These are phyloP conservation scores for Ophidiomyces ophidiicola DNA, from an alignment of 2,329 filamentous ascomycete species.

Conservation along the genomic window DNA sequence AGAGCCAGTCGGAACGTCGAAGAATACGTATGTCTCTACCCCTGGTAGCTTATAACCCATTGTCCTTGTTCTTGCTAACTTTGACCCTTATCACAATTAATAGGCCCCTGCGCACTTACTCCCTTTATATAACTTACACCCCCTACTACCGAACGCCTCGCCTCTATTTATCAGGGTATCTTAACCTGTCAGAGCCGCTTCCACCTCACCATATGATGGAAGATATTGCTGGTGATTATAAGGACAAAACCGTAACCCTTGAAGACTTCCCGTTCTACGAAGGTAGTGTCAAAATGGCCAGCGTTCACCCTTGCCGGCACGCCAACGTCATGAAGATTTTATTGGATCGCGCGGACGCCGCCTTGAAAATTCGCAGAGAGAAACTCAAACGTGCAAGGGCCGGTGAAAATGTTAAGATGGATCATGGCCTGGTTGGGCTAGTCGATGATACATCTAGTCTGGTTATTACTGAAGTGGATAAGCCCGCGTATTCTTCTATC, in stretches of 20 bases:
- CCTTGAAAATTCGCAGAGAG: conserved; percentile 74
- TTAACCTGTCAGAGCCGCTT: conserved; percentile 64
- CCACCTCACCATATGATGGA: conserved; percentile 85
- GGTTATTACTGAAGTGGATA: conserved; percentile 44
- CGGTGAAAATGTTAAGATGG: conserved; percentile 31
- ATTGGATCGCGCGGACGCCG: conserved; percentile 86
- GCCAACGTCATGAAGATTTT: conserved; percentile 96
- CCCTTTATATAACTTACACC: conserved; percentile 95
- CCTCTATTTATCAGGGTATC: conserved; percentile 86
- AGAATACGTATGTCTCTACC: conserved; percentile 44
- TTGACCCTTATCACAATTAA: conserved; percentile 12
- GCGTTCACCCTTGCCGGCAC: conserved; percentile 93
- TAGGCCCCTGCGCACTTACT: conserved; percentile 84
- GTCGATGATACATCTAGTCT: conserved; percentile 63
- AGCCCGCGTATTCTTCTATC: conserved; percentile 19
- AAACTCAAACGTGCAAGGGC: conserved; percentile 57
- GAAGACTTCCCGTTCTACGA: conserved; percentile 96
- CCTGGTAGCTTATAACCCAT: conserved; percentile 6
- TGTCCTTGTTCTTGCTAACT: conserved; percentile 4
- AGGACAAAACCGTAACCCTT: conserved; percentile 95
- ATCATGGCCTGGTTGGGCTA: conserved; percentile 67
- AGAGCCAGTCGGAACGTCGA: conserved; percentile 44
- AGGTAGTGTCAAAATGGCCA: conserved; percentile 86
- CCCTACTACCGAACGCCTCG: conserved; percentile 94
- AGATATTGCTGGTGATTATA: conserved; percentile 91